A percentile compares a stretch with the other conserved stretches of the same genome.
Conservation (phyloP, 306 rosid species). For the Rosa rugosa region DNA sequence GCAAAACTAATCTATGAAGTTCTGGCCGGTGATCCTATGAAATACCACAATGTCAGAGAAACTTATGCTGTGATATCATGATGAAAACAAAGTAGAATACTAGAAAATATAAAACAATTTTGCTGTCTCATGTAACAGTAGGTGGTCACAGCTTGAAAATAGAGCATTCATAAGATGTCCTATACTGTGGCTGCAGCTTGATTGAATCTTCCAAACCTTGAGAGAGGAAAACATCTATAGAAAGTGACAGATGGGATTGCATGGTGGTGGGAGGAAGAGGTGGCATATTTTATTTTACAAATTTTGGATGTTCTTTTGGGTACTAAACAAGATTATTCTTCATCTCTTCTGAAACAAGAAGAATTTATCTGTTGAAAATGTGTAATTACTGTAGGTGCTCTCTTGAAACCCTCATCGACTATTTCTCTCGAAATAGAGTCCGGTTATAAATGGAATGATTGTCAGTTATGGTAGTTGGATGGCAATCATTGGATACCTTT, state of each 20-base stretch:
- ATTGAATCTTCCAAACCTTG: constrained; percentile 1
- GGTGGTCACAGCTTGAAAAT: background rate
- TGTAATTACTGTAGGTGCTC: background rate
- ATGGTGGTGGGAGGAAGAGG: background rate
- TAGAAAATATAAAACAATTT: background rate
- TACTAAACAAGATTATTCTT: background rate
- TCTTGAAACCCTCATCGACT: background rate
- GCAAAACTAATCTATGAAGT: too few relatives aligned
- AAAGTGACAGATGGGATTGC: background rate
- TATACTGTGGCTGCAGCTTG: background rate
- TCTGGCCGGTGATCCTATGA: background rate
- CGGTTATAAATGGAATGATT: background rate
- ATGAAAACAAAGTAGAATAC: background rate
- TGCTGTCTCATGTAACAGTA: background rate
- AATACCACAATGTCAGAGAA: background rate
- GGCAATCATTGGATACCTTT: background rate
- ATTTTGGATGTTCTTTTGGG: background rate
- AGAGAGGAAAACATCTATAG: background rate
- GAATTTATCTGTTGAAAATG: background rate
- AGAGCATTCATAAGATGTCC: background rate
- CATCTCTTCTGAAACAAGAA: background rate
- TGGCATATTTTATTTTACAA: background rate
- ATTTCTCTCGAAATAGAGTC: background rate
- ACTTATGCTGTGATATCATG: background rate
- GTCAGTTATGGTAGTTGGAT: background rate